Evolutionary conservation across 225 moss, liverwort and hornwort genomes (phyloP).

Genomic region (Marchantia polymorpha): DNA sequence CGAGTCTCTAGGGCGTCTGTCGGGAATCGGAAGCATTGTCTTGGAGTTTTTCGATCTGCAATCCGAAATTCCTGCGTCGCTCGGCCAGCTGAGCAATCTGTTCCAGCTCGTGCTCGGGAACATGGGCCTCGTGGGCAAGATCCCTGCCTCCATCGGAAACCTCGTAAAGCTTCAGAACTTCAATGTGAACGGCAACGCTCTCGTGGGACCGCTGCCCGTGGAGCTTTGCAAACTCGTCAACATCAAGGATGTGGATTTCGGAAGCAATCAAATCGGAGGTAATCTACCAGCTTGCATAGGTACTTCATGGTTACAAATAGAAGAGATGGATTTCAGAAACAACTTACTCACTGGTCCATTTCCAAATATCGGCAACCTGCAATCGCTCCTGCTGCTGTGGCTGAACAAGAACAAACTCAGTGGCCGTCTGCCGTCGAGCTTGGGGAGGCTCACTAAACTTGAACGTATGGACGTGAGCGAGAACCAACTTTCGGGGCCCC

Average conservation of each 20-base stretch:
- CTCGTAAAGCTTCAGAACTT: neutral
- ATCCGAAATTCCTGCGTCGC: neutral
- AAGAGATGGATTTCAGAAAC: constrained; percentile 1
- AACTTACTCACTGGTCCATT: neutral
- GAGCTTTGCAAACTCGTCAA: neutral
- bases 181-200: neutral
- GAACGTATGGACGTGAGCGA: neutral
- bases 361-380: neutral
- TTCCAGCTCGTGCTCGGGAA: neutral
- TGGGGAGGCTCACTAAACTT: neutral
- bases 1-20: neutral
- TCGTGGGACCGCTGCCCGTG: neutral
- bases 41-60: neutral
- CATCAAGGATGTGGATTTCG: neutral
- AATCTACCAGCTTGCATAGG: neutral
- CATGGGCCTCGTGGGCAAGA: neutral
- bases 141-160: constrained; percentile 10
- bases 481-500: neutral
- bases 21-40: neutral
- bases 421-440: neutral
- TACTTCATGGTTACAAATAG: constrained; percentile 1
- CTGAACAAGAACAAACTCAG: neutral
- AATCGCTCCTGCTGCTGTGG: neutral
- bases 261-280: neutral
- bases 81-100: neutral